Percentiles rank a stretch among this genome's conserved stretches.
Evolutionary conservation across 805 yeast species (phyloP).

Genomic region (Barnettozyma wickerhamii): DNA sequence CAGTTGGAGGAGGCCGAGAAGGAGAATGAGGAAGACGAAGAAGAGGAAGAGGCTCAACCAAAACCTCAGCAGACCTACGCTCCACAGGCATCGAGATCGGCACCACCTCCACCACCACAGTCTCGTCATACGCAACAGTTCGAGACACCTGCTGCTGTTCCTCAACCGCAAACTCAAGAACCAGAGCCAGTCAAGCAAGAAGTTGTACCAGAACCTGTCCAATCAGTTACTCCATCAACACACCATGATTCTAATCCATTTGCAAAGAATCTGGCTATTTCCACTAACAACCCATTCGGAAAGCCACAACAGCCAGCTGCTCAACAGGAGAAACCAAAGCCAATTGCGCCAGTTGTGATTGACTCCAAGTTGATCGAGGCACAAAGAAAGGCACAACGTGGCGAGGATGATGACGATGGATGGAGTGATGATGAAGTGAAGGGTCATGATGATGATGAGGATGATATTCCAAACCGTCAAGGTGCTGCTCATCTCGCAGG

Average conservation of each 20-base stretch:
- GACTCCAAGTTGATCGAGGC: slow-evolving; percentile 61
- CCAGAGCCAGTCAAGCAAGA: slow-evolving; percentile 1
- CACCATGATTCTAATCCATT: slow-evolving; percentile 27
- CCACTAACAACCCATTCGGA: slow-evolving; percentile 54
- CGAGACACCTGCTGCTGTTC: background rate
- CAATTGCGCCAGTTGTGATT: slow-evolving; percentile 25
- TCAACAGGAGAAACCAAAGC: slow-evolving; percentile 1
- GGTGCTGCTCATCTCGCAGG: slow-evolving; percentile 28
- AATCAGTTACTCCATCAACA: background rate
- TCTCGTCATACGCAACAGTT: slow-evolving; percentile 3
- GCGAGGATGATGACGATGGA: slow-evolving; percentile 31
- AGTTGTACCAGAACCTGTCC: background rate
- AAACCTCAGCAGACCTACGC: slow-evolving; percentile 19
- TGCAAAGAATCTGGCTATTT: slow-evolving; percentile 17
- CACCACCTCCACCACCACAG: slow-evolving; percentile 11
- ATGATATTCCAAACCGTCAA: slow-evolving; percentile 28
- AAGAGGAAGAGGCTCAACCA: slow-evolving; percentile 17
- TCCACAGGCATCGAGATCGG: slow-evolving; percentile 14
- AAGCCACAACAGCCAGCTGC: slow-evolving; percentile 31
- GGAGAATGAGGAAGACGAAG: slow-evolving; percentile 39
- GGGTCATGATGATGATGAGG: slow-evolving; percentile 30
- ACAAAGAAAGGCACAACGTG: slow-evolving; percentile 69
- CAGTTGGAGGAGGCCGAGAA: slow-evolving; percentile 54
- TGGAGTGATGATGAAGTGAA: slow-evolving; percentile 32
- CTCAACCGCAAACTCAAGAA: slow-evolving; percentile 17